These are phyloP conservation scores for Heliocybe sulcata DNA, from an alignment of 1,284 basidiomycete genomes.

Conservation along the genomic window DNA sequence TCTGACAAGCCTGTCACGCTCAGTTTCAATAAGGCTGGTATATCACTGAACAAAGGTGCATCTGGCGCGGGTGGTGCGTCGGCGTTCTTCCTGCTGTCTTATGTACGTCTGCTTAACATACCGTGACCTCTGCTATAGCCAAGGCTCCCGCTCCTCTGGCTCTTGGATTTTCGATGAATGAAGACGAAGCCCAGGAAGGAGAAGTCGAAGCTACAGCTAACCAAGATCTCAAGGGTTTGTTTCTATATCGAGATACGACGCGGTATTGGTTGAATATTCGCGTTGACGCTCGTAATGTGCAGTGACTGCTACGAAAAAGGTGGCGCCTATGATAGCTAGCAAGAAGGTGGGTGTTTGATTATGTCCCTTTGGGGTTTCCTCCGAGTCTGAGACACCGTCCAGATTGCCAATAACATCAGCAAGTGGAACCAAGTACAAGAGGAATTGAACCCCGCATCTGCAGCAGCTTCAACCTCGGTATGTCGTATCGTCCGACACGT, in stretches of 20 bases:
- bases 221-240: conserved; percentile 55
- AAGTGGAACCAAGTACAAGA: conserved; percentile 95
- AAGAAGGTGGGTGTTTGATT: conserved; percentile 62
- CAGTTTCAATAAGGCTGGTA: conserved; percentile 51
- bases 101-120: neutral
- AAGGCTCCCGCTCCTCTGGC: conserved; percentile 34
- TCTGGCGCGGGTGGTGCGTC: neutral
- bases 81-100: neutral
- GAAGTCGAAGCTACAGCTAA: conserved; percentile 16
- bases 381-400: neutral
- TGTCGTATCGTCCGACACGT: neutral
- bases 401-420: conserved; percentile 85
- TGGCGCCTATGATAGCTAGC: conserved; percentile 78
- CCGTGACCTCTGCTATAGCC: conserved; percentile 4
- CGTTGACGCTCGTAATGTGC: conserved; percentile 20
- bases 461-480: neutral
- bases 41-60: conserved; percentile 7
- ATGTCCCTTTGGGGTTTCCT: neutral
- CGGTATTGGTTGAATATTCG: conserved; percentile 12
- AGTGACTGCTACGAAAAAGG: conserved; percentile 64
- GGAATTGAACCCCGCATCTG: conserved; percentile 43
- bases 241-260: conserved; percentile 9
- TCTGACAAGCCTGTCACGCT: conserved; percentile 74
- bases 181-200: conserved; percentile 27
- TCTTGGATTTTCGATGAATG: conserved; percentile 47